Evolutionary conservation across 75 land plant genomes (phyloP), one percentile per base, ranked within the genome.

Genomic region (Adiantum capillusveneris): DNA sequence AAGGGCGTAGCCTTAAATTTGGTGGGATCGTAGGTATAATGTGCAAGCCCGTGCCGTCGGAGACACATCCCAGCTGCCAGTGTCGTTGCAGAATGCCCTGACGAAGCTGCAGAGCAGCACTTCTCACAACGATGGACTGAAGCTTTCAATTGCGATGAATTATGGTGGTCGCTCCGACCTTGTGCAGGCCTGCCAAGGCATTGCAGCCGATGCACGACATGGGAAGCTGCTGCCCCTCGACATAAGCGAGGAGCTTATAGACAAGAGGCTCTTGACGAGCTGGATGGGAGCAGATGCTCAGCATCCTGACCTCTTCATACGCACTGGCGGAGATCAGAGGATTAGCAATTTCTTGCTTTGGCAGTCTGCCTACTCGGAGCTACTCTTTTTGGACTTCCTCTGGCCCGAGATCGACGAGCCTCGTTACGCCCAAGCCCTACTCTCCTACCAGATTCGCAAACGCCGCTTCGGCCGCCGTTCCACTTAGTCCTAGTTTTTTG

Each of bases 281-380:
- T 71, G 70, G 31, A 37, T 56, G 3, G 64, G 61, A 14, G 64
- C 48, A 14, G 65, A 56, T 7, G 59, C 56, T 31, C 79, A 66
- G 22, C 29, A 70, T 27, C 90, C 87, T 9, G 90, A 84, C 48
- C 59, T 86, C 37, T 70, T 86, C 18, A 86, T 84, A 6, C 68
- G 87, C 27, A 86, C 87, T 5, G 77, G 90, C 34, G 84, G 87
- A 11, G 87, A 86, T 60, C 79, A 71, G 27, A 74, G 87, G 62
- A 46, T 86, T 31, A 86, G 84, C 67, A 80, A 86, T 52, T 86
- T 86, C 71, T 60, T 84, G 53, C 66, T 84, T n/a, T 86, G 90
- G 90, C 87, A 84, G 44, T 56, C 72, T n/a, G 90, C 87, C 6
- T 86, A 86, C 59, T 66, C 84, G 1, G 87, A 86, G 55, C 71